phyloP scores from a whole-genome alignment of 495 filamentous ascomycete genomes.

The Letharia columbiana region DNA sequence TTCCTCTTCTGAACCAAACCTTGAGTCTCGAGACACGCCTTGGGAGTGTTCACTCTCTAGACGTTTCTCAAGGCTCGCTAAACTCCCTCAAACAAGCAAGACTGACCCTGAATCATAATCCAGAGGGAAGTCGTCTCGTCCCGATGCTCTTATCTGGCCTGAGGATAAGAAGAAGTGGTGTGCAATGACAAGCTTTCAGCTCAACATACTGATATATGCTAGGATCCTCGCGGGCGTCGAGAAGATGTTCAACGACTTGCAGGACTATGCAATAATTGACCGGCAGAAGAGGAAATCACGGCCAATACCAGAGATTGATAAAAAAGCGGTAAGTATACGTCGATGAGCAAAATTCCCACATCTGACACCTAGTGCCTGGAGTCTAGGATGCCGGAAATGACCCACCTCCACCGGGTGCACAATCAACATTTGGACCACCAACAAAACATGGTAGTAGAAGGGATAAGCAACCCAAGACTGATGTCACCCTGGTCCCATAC shows the following conservation, averaged over 20 bases:
- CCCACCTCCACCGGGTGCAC: neutral
- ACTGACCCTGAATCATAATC: too few species aligned
- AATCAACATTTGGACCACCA: neutral
- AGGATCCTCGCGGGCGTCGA: neutral
- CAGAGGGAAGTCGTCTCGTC: neutral
- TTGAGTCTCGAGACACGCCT: too few species aligned
- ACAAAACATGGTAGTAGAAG: neutral
- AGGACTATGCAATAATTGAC: neutral
- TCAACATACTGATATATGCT: neutral
- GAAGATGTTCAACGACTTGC: neutral
- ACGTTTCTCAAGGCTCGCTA: too few species aligned
- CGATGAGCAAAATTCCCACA: neutral
- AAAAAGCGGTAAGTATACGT: neutral
- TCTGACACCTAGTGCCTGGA: neutral
- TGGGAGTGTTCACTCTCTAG: too few species aligned
- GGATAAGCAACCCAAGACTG: neutral
- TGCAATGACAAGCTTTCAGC: neutral
- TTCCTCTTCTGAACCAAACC: too few species aligned
- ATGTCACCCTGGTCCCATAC: neutral
- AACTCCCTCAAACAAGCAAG: too few species aligned
- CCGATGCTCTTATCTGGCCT: neutral
- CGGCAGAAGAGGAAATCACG: neutral
- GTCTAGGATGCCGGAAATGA: neutral
- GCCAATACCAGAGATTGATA: neutral
- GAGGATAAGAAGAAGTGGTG: neutral